Base-by-base conservation (phyloP, 148 eudicot genomes). In the Vaccinium corymbosum region DNA sequence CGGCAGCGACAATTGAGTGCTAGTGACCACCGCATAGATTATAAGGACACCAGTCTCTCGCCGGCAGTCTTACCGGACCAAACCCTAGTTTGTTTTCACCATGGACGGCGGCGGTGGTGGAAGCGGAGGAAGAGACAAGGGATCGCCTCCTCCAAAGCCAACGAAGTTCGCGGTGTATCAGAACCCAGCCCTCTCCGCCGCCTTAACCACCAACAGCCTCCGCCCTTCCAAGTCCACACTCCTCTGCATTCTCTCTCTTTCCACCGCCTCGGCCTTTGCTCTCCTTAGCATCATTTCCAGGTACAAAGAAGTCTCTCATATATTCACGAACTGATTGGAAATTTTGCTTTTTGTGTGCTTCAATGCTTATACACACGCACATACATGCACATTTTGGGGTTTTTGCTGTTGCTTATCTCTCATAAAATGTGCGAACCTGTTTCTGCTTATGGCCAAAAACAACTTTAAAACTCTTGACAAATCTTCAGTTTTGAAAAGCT, bases 171-270 rank as follows among this genome's bases (percentile, higher is more conserved):
- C 89, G 2, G 96, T 90, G 80, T 95, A 95, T 81, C 94, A 89
- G 87, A 95, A 95, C 83, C 88, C 92, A 9, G 90, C 94, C 10
- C 82, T 95, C 87, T 92, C 98, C 71, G 92, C 96, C 68, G 98
- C 98, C 46, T 92, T 95, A 7, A 90, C 95, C 80, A 83, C 94
- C 87, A 87, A 87, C 90, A 94, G 95, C 73, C 90, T 90, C 88
- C 96, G 98, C 51, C 98, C 98, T 81, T 79, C 90, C n/a, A 83
- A 61, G 15, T 88, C 91, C n/a, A 87, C 92, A 25, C 84, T 95
- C 84, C 52, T 91, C 82, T 62, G 85, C 84, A 88, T 95, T 22
- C 88, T 95, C 80, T 88, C 90, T 55, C 87, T 94, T 84, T 85
- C 88, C 83, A 68, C 90, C 50, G 92, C 91, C 87, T 89, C 98